Evolutionary conservation across 768 basidiomycete genomes (phyloP), one percentile per base, ranked within the genome.

Genomic region (Boletus vermiculosoides): DNA sequence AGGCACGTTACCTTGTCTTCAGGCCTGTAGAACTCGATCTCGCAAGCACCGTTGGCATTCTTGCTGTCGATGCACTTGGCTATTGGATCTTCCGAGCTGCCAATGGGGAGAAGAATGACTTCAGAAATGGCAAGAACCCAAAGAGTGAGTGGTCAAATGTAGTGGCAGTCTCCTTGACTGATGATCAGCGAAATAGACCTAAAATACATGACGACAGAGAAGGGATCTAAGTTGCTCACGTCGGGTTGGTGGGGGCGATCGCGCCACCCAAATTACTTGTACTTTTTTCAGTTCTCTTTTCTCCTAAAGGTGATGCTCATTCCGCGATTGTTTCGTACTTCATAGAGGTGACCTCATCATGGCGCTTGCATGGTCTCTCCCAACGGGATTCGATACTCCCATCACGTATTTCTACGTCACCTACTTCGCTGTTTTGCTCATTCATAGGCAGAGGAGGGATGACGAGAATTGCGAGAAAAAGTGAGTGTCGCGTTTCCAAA

Each of bases 231-330:
- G 71, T 80, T 99, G 34, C 81, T 99, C 28, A 96, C 86, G 30
- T 92, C 91, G 5, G 97, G 97, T 8, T 98, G 97, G 97, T 99
- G 97, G 97, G 96, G 95, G 10, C 73, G 81, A 49, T 95, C 90
- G 0, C 83, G 92, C 40, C 97, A 99, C 73, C 97, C 97, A 1
- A 94, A 95, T 65, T 95, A 95, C 72, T 68, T 92, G 88, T 88
- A 61, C 54, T 83, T 73, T 47, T 31, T 20, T 11, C n/a, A 8
- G 25, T 31, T 18, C 15, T 45, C 15, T 23, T 13, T 34, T 37
- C 15, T 37, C 16, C n/a, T 4, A 9, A 16, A 25, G 18, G 15
- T 3, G n/a, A 16, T 31, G 15, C 31, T 40, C 15, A 62, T 50
- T 4, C 34, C 5, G 36, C 3, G 50, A 36, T 55, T 50, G 3